A percentile compares a stretch with the other conserved stretches of the same genome.
phyloP scores from a whole-genome alignment of 345 rosid genomes.

The Microcos paniculata region DNA sequence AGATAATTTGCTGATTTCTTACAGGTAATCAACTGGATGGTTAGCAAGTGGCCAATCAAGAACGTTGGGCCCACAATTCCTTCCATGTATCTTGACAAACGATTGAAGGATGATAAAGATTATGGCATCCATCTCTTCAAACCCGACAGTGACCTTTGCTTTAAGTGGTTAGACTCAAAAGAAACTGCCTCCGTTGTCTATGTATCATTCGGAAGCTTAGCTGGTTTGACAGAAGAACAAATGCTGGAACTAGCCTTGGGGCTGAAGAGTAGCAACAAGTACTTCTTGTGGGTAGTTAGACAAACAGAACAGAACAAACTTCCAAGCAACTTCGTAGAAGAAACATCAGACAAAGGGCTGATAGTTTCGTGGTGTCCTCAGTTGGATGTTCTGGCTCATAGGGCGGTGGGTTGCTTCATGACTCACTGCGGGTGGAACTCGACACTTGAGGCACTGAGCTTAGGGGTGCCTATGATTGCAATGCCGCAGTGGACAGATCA shows the following conservation, averaged over 20 bases:
- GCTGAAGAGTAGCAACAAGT: constrained; percentile 31
- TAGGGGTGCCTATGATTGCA: constrained; percentile 58
- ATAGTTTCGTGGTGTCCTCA: constrained; percentile 58
- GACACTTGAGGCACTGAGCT: constrained; percentile 55
- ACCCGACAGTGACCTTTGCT: constrained; percentile 31
- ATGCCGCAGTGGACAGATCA: constrained; percentile 69
- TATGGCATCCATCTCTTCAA: constrained; percentile 48
- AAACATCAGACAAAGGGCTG: constrained; percentile 36
- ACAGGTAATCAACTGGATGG: constrained; percentile 47
- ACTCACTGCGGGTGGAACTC: constrained; percentile 79
- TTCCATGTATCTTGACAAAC: constrained; percentile 48
- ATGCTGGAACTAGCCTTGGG: constrained; percentile 53
- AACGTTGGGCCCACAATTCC: constrained; percentile 57
- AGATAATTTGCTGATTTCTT: not conserved
- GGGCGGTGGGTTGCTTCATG: constrained; percentile 56
- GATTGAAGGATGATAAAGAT: constrained; percentile 49
- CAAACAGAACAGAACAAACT: constrained; percentile 46
- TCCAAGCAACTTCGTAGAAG: constrained; percentile 35
- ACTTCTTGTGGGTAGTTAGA: constrained; percentile 63
- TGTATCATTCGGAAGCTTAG: constrained; percentile 57
- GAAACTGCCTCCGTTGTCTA: constrained; percentile 45
- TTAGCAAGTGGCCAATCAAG: constrained; percentile 38
- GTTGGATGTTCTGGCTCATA: constrained; percentile 48
- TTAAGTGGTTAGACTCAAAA: constrained; percentile 47
- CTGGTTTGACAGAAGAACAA: constrained; percentile 43